Conservation (phyloP, 2,329 filamentous ascomycete species). For the Aschersonia sp. region DNA sequence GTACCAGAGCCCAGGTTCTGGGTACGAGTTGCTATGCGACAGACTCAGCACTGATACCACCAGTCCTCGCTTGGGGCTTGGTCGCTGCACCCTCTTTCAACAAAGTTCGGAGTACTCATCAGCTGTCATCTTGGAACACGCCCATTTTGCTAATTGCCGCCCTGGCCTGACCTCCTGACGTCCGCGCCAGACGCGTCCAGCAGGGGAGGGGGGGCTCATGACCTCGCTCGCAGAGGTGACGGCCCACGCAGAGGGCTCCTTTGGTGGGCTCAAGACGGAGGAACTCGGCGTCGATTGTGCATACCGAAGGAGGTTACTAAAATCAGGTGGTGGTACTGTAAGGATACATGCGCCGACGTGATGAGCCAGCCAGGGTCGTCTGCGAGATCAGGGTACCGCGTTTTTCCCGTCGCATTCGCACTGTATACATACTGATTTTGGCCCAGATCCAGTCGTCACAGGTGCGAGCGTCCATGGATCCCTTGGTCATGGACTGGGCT, state of each 20-base stretch:
- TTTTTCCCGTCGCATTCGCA: slow-evolving; percentile 10
- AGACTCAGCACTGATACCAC: background rate
- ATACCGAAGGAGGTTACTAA: background rate
- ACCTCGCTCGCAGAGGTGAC: background rate
- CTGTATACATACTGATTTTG: slow-evolving; percentile 17
- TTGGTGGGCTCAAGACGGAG: background rate
- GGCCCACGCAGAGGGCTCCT: slow-evolving; percentile 1
- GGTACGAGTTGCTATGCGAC: background rate
- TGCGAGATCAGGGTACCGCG: slow-evolving; percentile 17
- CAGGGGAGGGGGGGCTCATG: background rate
- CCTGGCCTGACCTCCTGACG: background rate
- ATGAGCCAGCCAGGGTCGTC: slow-evolving; percentile 19
- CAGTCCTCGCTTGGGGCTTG: background rate
- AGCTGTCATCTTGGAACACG: too few species aligned
- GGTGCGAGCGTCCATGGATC: background rate
- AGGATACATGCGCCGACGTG: slow-evolving; percentile 17
- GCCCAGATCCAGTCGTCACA: background rate
- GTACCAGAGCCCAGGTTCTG: background rate
- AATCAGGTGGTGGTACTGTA: slow-evolving; percentile 19
- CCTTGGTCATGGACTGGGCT: too few species aligned
- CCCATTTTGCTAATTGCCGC: background rate
- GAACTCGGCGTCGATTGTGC: background rate
- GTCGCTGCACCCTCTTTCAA: background rate
- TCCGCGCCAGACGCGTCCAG: background rate
- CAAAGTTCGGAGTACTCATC: background rate